Base-by-base conservation (phyloP, 129 eudicot genomes). In the Sambucus nigra region DNA sequence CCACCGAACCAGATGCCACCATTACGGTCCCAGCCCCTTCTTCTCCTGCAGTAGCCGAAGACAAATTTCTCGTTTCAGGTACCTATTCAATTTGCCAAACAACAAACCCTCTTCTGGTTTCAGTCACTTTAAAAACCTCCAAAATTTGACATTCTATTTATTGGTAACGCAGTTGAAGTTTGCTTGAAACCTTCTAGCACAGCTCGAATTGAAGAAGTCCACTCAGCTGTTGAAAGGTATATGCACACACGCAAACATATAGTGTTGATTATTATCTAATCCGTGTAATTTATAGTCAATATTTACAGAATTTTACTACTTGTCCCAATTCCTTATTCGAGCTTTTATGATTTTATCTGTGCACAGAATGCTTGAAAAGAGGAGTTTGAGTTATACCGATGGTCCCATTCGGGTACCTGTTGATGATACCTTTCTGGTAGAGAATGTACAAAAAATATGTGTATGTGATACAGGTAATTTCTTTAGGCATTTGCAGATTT, bases 111-210 rank as follows among this genome's bases (percentile, higher is more conserved):
- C 5, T 83, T 24, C 66, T 71, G 4, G 94, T 87, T 55, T 79
- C 41, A 44, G 64, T 51, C 44, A 20, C 58, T 62, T 56, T 45
- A 57, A 2, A 12, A 6, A 41, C 13, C 38, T 27, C 20, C 16
- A 61, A 51, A 60, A 11, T 47, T 55, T 28, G 50, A 48, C 47
- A 35, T 44, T 28, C 63, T 64, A 25, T 32, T 47, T 47, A 48
- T 32, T 44, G 55, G 15, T 54, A 4, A 55, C 71, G 63, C 76
- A 91, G 98, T 91, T 67, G 98, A 91, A 67, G 98, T 91, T 47
- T 74, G 92, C 75, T 60, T 91, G 73, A 91, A 85, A 65, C 73
- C 94, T 49, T 73, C 95, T 29, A 85, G 98, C 61, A 79, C 94
- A 8, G 94, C 94, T 31, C 69, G 77, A 55, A 51, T 62, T 7